Percentiles rank a stretch among this genome's conserved stretches.
Conservation (phyloP, 2,329 filamentous ascomycete species). For the Fusarium sp. region DNA sequence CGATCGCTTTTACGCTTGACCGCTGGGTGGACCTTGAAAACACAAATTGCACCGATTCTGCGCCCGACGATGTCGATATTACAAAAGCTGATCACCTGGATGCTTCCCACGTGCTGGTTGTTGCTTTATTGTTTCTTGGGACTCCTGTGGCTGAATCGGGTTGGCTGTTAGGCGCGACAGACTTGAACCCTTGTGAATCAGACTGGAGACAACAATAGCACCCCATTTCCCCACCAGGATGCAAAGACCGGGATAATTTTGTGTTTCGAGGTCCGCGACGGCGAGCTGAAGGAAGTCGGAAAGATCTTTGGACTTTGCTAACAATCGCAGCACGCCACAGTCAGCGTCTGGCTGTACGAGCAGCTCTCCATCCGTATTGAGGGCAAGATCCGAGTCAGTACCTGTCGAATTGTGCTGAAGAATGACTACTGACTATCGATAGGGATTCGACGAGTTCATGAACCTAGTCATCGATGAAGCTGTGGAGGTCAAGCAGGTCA, state of each 20-base stretch:
- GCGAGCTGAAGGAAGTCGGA: neutral
- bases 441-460: conserved; percentile 99
- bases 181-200: neutral
- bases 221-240: neutral
- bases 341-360: conserved; percentile 97
- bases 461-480: conserved; percentile 97
- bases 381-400: conserved; percentile 88
- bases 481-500: conserved; percentile 86
- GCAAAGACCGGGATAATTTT: neutral
- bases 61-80: neutral
- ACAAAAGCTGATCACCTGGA: neutral
- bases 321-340: conserved; percentile 72
- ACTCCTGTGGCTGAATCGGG: neutral
- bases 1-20: conserved; percentile 11
- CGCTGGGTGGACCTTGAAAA: conserved; percentile 28
- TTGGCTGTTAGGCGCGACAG: neutral
- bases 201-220: neutral
- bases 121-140: neutral
- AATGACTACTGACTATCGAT: neutral
- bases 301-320: conserved; percentile 20
- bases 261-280: neutral
- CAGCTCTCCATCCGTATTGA: conserved; percentile 94
- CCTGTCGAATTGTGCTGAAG: neutral
- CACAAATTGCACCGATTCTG: conserved; percentile 1
- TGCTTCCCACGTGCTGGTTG: neutral